These are phyloP conservation scores for Pyrrhoderma lamaoense DNA, from an alignment of 1,284 basidiomycete species.

Conservation along the genomic window DNA sequence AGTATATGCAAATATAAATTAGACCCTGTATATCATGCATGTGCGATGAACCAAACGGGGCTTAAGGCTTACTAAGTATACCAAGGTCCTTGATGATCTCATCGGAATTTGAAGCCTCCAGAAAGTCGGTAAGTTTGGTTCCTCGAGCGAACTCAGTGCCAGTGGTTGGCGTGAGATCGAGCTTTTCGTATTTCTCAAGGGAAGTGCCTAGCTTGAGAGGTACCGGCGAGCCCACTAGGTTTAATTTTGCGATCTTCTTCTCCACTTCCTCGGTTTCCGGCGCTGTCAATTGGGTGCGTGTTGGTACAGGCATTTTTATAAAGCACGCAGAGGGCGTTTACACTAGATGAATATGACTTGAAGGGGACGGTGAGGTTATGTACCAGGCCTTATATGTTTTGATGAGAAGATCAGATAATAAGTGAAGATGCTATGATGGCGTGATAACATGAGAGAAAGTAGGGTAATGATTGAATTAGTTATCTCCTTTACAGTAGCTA, in stretches of 20 bases:
- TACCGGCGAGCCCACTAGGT: conserved; percentile 8
- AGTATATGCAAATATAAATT: not conserved
- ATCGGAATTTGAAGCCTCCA: conserved; percentile 34
- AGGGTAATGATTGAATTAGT: no score
- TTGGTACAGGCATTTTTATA: conserved; percentile 5
- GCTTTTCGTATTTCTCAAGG: conserved; percentile 10
- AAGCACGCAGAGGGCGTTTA: not conserved
- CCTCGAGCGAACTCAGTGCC: conserved; percentile 33
- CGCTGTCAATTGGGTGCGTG: conserved; percentile 6
- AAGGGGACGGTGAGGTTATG: no score
- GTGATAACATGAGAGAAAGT: no score
- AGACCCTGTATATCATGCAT: not conserved
- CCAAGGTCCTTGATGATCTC: conserved; percentile 42
- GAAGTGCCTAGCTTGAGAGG: conserved; percentile 12
- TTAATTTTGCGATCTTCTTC: conserved; percentile 3
- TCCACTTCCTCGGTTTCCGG: conserved; percentile 11
- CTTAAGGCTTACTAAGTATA: conserved; percentile 29
- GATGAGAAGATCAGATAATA: no score
- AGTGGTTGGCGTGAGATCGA: conserved; percentile 29
- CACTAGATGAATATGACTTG: no score
- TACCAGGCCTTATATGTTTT: no score
- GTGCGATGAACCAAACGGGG: not conserved
- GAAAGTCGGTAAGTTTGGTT: conserved; percentile 33
- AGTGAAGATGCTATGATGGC: no score
- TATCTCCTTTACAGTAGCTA: no score